Evolutionary conservation across 2,329 filamentous ascomycete genomes (phyloP), one percentile per base, ranked within the genome.

Genomic region (Didymella exigua): DNA sequence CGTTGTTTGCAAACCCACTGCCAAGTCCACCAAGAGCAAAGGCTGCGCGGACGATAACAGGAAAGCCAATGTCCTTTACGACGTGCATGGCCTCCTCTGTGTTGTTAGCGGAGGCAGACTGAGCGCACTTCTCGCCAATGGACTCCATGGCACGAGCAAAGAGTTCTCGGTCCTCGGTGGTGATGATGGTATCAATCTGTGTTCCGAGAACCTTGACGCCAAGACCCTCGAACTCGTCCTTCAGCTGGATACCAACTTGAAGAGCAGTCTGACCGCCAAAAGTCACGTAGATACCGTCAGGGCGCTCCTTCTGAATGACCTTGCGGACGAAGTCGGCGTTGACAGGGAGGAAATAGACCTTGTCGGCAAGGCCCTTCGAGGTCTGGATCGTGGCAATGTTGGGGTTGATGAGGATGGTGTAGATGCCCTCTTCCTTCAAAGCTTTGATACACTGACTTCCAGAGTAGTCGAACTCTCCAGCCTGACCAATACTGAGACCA

Each of bases 341-440:
- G 73, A 99, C 95, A 0, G 95, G 95, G 37, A 98, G 82, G 83
- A 98, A 99, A 79, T 98, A 99, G 46, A 99, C 95, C 82, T 98
- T 98, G 77, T 99, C 95, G 13, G 95, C 95, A 48, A 99, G 82
- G 62, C 95, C 95, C 79, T 97, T 97, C 48, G 95, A 98, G 4
- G 95, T 99, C 76, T 99, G 95, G 60, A 98, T 98, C 0, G 95
- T 99, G 63, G 95, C 95, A 74, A 99, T 98, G 75, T 99, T 99
- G 54, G 95, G 95, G 79, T 99, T 99, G 83, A 99, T 98, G 60
- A 99, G 82, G 61, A 99, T 89, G 3, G 95, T 97, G 81, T 97
- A 98, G 69, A 98, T 97, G 58, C 93, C 93, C 78, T 98, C 95
- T 76, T 98, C 90, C 78, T 98, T 98, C 68, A 99, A 75, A 31